Evolutionary conservation across 495 filamentous ascomycete genomes (phyloP).

Genomic region (Aspergillus asperescens): DNA sequence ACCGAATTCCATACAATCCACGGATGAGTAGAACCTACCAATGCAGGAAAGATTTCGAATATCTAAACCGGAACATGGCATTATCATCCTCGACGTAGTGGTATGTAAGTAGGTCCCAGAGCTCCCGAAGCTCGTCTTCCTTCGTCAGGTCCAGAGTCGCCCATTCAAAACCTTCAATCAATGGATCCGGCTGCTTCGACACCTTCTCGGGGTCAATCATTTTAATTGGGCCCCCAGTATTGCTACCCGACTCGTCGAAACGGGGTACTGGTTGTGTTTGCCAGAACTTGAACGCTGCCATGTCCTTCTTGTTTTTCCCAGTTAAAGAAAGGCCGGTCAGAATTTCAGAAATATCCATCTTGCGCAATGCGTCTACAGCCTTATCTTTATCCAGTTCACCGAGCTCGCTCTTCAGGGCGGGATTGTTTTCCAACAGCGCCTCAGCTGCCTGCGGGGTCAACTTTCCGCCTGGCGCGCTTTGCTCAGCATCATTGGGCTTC

Average conservation of each 20-base stretch:
- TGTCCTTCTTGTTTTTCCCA: constrained; percentile 89
- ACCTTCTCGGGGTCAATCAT: constrained; percentile 70
- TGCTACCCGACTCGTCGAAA: constrained; percentile 53
- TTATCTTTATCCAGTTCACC: constrained; percentile 41
- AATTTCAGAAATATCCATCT: constrained; percentile 70
- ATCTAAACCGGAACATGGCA: constrained; percentile 95
- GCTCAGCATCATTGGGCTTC: constrained; percentile 24
- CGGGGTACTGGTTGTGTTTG: constrained; percentile 89
- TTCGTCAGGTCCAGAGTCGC: constrained; percentile 79
- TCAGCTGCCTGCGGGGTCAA: constrained; percentile 42
- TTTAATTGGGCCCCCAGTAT: constrained; percentile 59
- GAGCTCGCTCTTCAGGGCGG: constrained; percentile 46
- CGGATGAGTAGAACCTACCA: constrained; percentile 54
- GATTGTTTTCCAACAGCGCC: constrained; percentile 44
- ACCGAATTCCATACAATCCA: neutral
- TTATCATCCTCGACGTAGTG: constrained; percentile 97
- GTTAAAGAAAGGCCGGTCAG: constrained; percentile 70
- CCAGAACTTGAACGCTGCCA: constrained; percentile 98
- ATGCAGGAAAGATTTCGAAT: constrained; percentile 79
- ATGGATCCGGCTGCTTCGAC: constrained; percentile 57
- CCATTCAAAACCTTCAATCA: constrained; percentile 85
- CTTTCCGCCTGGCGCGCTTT: constrained; percentile 24
- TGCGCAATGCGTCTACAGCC: constrained; percentile 59
- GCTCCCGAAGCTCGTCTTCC: constrained; percentile 64
- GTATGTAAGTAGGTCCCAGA: constrained; percentile 80